Evolutionary conservation across 768 basidiomycete species (phyloP), one percentile per base, ranked within the genome.

Genomic region (Lactifluus hygrophoroides): DNA sequence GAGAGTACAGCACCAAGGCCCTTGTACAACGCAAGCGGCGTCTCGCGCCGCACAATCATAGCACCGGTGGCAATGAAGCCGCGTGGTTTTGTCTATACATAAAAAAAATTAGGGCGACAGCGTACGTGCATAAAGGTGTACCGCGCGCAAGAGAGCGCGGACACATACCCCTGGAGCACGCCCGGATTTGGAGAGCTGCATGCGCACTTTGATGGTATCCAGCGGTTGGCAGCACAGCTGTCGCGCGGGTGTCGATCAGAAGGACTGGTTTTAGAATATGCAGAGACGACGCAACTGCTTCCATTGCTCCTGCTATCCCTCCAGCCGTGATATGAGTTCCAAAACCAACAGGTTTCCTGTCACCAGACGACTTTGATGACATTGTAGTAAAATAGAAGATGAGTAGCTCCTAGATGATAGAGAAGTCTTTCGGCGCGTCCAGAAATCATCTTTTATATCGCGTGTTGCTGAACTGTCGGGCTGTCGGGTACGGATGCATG

Each of bases 151-250:
- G 51, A 27, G 49, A 45, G 21, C n/a, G 27, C 5, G 17, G 25
- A 32, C 3, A 86, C 90, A 69, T 72, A 98, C 96, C 47, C 96
- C 96, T 52, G 89, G 83, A 42, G 77, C 71, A 56, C 77, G 75
- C 34, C 93, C 83, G 10, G 93, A 86, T 72, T 76, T 83, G 58
- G 90, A 90, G 56, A 99, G 84, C 75, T 99, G 96, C 96, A 99
- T 99, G n/a, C 96, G 91, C 65, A 97, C 95, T 76, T 98, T 98
- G 78, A 98, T 98, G 25, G 96, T 98, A 71, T 99, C 96, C 44
- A 98, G 83, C 11, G 94, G 94, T 69, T 95, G 94, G 71, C 94
- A 95, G 67, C 71, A 78, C 59, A 90, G 69, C 88, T 91, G 53
- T 28, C 25, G 30, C 9, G 43, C 8, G n/a, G 14, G 23, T 37